These are phyloP conservation scores for Blastobotrys peoriensis DNA, from an alignment of 805 yeast species.

Conservation along the genomic window DNA sequence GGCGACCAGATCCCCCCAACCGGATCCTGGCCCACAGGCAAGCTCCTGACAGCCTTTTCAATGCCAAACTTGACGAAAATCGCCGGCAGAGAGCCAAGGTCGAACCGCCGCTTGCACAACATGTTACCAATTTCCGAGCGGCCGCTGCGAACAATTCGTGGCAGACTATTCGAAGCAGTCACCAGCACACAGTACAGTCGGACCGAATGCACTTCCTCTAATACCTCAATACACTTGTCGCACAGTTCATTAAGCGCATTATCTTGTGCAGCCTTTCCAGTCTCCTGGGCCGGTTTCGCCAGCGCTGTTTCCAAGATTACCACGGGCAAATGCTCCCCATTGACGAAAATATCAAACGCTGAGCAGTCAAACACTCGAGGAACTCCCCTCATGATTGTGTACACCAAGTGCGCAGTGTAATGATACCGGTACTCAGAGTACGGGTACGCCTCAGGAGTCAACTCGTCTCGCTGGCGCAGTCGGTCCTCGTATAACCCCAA, in stretches of 20 bases:
- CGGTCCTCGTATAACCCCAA: slow-evolving; percentile 90
- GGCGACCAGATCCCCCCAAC: slow-evolving; percentile 82
- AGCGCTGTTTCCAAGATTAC: slow-evolving; percentile 72
- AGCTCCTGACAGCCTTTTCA: slow-evolving; percentile 52
- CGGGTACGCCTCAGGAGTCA: neutral
- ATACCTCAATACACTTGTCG: slow-evolving; percentile 37
- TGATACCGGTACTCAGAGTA: slow-evolving; percentile 49
- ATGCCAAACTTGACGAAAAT: slow-evolving; percentile 76
- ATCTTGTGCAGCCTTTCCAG: slow-evolving; percentile 18
- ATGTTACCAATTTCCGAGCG: slow-evolving; percentile 89
- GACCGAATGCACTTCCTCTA: slow-evolving; percentile 60
- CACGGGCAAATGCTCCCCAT: slow-evolving; percentile 76
- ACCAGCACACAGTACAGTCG: slow-evolving; percentile 77
- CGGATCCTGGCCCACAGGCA: slow-evolving; percentile 71
- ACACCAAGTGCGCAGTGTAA: slow-evolving; percentile 81
- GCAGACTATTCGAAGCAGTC: slow-evolving; percentile 73
- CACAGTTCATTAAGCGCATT: slow-evolving; percentile 45
- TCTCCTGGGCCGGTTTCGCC: slow-evolving; percentile 37
- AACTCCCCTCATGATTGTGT: slow-evolving; percentile 74
- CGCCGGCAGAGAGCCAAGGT: slow-evolving; percentile 73
- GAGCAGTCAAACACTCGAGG: slow-evolving; percentile 83
- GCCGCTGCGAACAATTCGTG: slow-evolving; percentile 78
- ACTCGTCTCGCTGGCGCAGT: slow-evolving; percentile 50
- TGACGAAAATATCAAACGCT: slow-evolving; percentile 76
- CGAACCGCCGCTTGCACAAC: slow-evolving; percentile 69